Evolutionary conservation across 148 eudicot species (phyloP), one percentile per base, ranked within the genome.

Genomic region (Rheum nobile): DNA sequence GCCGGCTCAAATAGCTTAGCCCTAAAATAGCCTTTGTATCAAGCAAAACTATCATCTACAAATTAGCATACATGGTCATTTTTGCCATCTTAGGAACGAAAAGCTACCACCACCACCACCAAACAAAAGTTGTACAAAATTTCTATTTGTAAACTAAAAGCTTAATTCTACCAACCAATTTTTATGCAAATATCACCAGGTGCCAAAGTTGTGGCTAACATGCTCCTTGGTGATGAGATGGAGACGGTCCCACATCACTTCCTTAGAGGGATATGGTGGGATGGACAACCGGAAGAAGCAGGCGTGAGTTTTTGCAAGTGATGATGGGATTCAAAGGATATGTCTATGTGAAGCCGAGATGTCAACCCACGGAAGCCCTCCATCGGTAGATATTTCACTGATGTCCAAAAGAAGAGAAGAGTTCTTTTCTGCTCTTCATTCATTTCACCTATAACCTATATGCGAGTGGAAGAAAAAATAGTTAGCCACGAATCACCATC

Each of bases 321-420:
- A 26, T 87, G 82, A 29, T n/a, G 37, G 8, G 91, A 17, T 61
- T 86, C 92, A 0, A 71, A 37, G 43, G 88, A 75, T 72, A 80
- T 89, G 79, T 88, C 86, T 57, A 91, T 84, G 83, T 46, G 81
- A 52, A 94, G 84, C 34, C 84, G 85, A 55, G 96, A 85, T 72
- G 93, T 79, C 82, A 94, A 77, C 47, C 98, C 98, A 67, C 91
- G 71, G 67, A 94, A 94, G 17, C 98, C 97, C 72, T 91, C 96
- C 8, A 88, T 75, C 0, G 98, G 96, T 67, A 94, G 84, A 77
- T 87, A 85, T 74, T 91, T 94, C 37, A 94, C 67, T 34, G 97
- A 89, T 52, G 98, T 94, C 98, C 98, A 94, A 74, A 94, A 94
- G 89, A 89, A 91, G 68, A 94, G 98, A 72, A 94, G 93, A 17